Evolutionary conservation across 2,329 filamentous ascomycete genomes (phyloP), one percentile per base, ranked within the genome.

Genomic region (Alternaria gaisen): DNA sequence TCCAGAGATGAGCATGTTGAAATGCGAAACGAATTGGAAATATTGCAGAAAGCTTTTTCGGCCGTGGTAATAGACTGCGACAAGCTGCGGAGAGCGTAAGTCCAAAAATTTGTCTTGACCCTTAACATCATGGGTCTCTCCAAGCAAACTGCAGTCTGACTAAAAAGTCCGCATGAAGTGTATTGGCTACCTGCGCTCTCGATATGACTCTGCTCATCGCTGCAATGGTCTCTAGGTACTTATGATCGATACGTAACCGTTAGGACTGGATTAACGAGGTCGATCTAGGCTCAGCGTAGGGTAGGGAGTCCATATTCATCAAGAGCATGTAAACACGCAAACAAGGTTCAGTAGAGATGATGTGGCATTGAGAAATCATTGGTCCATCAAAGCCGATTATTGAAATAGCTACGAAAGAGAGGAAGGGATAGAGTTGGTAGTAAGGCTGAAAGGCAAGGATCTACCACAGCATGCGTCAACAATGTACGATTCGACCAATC

Each of bases 221-320:
- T 26, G 7, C 6, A 26, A 2, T 26, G 0, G 2, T 8, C 24
- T 26, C 24, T 7, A 26, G 24, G 6, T 26, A 73, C 11, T 36
- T 36, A 51, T 66, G 60, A 6, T 70, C 61, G 11, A 61, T 57
- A 22, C 86, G 86, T 83, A 40, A 81, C 78, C 6, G 83, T 74
- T 48, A 88, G 83, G 60, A 87, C 81, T 36, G 86, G 83, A 12
- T 84, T 2, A 88, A 79, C 18, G 81, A 83, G 44, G 32, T 36
- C 32, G 12, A 36, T 36, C 12, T 36, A 36, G 32, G 32, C 12
- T 14, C 12, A 36, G 32, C 32, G 12, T 36, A 26, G 24, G 6
- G 6, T 14, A 6, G 12, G 14, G 5, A 3, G 6, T 36, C 12
- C 32, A 36, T 36, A 6, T 14, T 14, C 5, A 7, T 14, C 32